Conservation (phyloP, 345 rosid genomes). For the Lepidium sativum region DNA sequence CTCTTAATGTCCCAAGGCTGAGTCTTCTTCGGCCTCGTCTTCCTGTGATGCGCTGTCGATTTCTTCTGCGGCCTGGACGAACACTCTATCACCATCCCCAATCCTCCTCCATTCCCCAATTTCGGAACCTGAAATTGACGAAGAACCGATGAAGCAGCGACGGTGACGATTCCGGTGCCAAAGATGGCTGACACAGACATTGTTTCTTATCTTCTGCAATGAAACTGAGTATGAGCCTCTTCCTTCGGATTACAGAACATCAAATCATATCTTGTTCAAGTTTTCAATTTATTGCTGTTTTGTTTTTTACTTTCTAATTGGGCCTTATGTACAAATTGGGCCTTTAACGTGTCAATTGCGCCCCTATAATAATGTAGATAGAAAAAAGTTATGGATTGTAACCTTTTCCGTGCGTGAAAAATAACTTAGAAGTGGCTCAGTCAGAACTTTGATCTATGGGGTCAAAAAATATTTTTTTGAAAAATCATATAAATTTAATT, state of each 20-base stretch:
- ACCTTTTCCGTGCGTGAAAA: too few relatives aligned
- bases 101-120: constrained; percentile 16
- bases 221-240: constrained; percentile 20
- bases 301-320: not conserved
- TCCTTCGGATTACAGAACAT: not conserved
- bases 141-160: constrained; percentile 11
- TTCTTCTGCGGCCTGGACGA: constrained; percentile 92
- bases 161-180: constrained; percentile 25
- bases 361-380: too few relatives aligned
- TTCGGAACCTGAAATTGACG: constrained; percentile 18
- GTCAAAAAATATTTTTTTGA: too few relatives aligned
- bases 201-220: constrained; percentile 16
- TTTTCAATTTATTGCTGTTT: not conserved
- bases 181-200: constrained; percentile 30
- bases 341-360: not conserved
- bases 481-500: too few relatives aligned
- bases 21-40: constrained; percentile 80
- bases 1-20: constrained; percentile 75
- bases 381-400: too few relatives aligned
- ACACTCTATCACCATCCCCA: constrained; percentile 50
- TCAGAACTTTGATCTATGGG: too few relatives aligned
- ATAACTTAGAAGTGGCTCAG: too few relatives aligned
- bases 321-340: not conserved
- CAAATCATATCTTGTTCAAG: not conserved
- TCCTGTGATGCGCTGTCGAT: constrained; percentile 87